These are phyloP conservation scores for Fusarium pseudograminearum DNA, from an alignment of 2,329 filamentous ascomycete species.

Conservation along the genomic window DNA sequence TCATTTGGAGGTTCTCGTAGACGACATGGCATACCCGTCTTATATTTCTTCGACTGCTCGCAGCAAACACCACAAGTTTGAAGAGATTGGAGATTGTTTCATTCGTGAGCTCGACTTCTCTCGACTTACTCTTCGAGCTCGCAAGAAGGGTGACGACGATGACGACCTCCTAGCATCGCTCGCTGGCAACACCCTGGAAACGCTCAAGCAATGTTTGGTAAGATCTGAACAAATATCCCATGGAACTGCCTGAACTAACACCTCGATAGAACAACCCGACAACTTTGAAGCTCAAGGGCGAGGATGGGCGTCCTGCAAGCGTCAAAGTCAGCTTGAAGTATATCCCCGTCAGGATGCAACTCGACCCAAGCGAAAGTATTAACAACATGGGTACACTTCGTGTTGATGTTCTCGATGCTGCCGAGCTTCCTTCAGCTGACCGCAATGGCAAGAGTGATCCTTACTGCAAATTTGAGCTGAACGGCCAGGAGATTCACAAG, in stretches of 20 bases:
- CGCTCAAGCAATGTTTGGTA: conserved; percentile 87
- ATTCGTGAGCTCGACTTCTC: conserved; percentile 98
- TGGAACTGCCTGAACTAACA: conserved; percentile 6
- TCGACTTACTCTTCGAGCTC: conserved; percentile 86
- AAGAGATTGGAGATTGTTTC: conserved; percentile 95
- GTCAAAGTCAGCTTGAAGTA: conserved; percentile 95
- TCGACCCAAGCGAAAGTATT: conserved; percentile 95
- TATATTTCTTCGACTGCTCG: conserved; percentile 84
- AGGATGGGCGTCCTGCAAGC: conserved; percentile 76
- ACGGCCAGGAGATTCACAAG: conserved; percentile 92
- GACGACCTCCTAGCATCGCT: conserved; percentile 85
- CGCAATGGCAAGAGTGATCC: conserved; percentile 97
- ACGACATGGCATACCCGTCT: conserved; percentile 93
- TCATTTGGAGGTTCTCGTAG: conserved; percentile 89
- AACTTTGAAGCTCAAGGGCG: conserved; percentile 80
- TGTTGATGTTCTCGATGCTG: conserved; percentile 90
- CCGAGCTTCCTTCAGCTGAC: conserved; percentile 91
- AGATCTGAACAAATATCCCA: conserved; percentile 49
- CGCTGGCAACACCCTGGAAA: conserved; percentile 85
- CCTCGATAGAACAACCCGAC: conserved; percentile 83
- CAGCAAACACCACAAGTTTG: conserved; percentile 77
- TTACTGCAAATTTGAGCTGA: conserved; percentile 93
- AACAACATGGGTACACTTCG: conserved; percentile 98
- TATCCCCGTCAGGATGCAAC: conserved; percentile 91
- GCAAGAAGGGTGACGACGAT: conserved; percentile 81